A percentile compares a stretch with the other conserved stretches of the same genome.
Conservation (phyloP, 306 rosid species). For the Clitoria ternatea region DNA sequence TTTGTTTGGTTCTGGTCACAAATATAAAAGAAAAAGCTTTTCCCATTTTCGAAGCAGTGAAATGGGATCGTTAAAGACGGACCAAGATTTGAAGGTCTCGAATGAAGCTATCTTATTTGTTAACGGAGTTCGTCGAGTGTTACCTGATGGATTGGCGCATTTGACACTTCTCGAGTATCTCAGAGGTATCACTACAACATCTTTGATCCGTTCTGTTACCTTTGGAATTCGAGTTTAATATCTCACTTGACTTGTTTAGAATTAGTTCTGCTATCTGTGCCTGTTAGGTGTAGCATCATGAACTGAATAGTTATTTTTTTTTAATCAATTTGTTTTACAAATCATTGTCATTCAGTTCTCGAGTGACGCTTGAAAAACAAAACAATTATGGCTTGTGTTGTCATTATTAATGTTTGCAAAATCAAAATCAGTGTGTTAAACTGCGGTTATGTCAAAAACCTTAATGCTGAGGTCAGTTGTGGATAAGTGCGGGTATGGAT, state of each 20-base stretch:
- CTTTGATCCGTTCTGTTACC: background rate
- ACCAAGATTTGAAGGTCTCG: slow-evolving; percentile 30
- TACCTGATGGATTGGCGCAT: slow-evolving; percentile 85
- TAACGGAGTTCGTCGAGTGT: slow-evolving; percentile 63
- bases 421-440: no score
- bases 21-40: background rate
- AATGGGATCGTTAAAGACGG: slow-evolving; percentile 75
- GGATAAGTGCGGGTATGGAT: no score
- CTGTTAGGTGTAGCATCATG: background rate
- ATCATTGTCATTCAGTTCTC: no score
- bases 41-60: background rate
- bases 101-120: slow-evolving; percentile 57
- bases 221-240: background rate
- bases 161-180: slow-evolving; percentile 88
- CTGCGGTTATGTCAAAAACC: no score
- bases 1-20: background rate
- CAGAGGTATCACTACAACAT: slow-evolving; percentile 71
- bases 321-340: no score
- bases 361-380: no score
- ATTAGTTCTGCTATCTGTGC: no score
- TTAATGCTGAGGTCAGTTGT: no score
- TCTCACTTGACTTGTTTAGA: background rate
- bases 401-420: background rate
- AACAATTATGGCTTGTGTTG: no score
- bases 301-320: no score